These are phyloP conservation scores for Phytophthora niederhauseri DNA, from an alignment of 352 stramenopile species.

Conservation along the genomic window DNA sequence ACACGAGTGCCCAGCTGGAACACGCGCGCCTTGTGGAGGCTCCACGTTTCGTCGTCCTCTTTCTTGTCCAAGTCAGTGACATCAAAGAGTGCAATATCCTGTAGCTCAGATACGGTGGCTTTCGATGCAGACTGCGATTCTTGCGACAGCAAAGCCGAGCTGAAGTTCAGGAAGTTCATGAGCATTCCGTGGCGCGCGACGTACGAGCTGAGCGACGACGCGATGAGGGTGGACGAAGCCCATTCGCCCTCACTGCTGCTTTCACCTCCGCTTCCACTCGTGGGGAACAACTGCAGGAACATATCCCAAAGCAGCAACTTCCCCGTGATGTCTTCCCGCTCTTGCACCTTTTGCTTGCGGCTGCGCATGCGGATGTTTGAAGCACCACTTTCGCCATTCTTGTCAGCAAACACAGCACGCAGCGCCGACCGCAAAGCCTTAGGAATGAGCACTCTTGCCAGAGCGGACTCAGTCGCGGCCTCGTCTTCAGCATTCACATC, in stretches of 20 bases:
- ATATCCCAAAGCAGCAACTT: slow-evolving; percentile 82
- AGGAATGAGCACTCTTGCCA: slow-evolving; percentile 71
- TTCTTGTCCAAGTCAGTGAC: slow-evolving; percentile 45
- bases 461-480: slow-evolving; percentile 63
- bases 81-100: slow-evolving; percentile 57
- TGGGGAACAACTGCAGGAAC: slow-evolving; percentile 83
- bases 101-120: slow-evolving; percentile 37
- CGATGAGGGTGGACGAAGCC: slow-evolving; percentile 48
- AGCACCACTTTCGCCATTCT: slow-evolving; percentile 21
- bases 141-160: slow-evolving; percentile 65
- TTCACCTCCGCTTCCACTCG: slow-evolving; percentile 17
- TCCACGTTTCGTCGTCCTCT: slow-evolving; percentile 34
- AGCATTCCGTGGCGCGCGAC: slow-evolving; percentile 64
- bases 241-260: slow-evolving; percentile 19
- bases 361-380: slow-evolving; percentile 47
- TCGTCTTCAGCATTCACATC: slow-evolving; percentile 87
- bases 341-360: slow-evolving; percentile 55
- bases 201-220: slow-evolving; percentile 79
- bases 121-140: slow-evolving; percentile 44
- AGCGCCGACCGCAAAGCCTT: slow-evolving; percentile 66
- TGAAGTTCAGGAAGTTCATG: slow-evolving; percentile 66
- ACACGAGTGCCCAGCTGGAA: slow-evolving; percentile 64
- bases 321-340: slow-evolving; percentile 57
- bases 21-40: slow-evolving; percentile 47
- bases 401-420: slow-evolving; percentile 51